Conservation (phyloP, 371 early-diverging fungal species). For the Phascolomyces articulosus region DNA sequence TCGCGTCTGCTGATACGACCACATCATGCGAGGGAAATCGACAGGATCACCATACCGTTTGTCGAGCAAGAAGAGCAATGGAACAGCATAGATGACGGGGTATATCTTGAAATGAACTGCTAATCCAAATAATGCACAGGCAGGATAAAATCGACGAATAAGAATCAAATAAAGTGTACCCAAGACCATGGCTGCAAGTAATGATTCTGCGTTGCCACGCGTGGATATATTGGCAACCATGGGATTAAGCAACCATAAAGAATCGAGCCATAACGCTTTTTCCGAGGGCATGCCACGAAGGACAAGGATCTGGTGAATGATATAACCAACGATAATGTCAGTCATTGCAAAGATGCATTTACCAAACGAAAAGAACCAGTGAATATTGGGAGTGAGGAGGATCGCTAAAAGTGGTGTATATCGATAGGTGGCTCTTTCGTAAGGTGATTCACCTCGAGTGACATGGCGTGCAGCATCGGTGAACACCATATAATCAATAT, state of each 20-base stretch:
- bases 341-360: constrained; percentile 86
- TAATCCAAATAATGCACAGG: constrained; percentile 84
- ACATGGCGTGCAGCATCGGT: constrained; percentile 91
- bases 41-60: constrained; percentile 42
- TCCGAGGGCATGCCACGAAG: constrained; percentile 58
- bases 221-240: constrained; percentile 96
- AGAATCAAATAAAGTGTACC: constrained; percentile 74
- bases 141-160: constrained; percentile 51
- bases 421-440: constrained; percentile 90
- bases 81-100: constrained; percentile 90
- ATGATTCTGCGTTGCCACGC: constrained; percentile 92
- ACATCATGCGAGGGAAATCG: constrained; percentile 29
- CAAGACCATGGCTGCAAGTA: constrained; percentile 80
- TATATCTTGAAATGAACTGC: constrained; percentile 97
- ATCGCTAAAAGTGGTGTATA: constrained; percentile 95
- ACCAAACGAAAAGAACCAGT: constrained; percentile 76
- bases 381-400: constrained; percentile 81
- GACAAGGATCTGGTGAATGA: constrained; percentile 63
- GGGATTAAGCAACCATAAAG: constrained; percentile 91
- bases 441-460: constrained; percentile 78
- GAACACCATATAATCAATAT: constrained; percentile 96
- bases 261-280: constrained; percentile 51
- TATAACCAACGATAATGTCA: constrained; percentile 76
- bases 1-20: constrained; percentile 28
- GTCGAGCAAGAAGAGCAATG: constrained; percentile 71